A percentile compares a stretch with the other conserved stretches of the same genome.
Conservation (phyloP, 805 yeast species). For the Wickerhamomyces hampshirensis region DNA sequence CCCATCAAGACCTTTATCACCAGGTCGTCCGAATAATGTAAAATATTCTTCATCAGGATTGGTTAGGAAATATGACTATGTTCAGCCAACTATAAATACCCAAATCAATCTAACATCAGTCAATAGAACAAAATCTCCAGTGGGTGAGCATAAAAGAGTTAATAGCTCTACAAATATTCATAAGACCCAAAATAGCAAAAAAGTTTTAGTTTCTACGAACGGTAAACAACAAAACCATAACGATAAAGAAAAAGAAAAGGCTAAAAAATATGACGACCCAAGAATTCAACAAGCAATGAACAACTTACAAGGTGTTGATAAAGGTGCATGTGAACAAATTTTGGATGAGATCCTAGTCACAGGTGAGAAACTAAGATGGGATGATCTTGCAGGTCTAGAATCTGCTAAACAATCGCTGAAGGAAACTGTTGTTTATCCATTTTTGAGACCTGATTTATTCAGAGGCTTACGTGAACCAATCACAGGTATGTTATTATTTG, state of each 20-base stretch:
- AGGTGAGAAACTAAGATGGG: conserved; percentile 95
- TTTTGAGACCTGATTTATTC: conserved; percentile 88
- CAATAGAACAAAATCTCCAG: conserved; percentile 3
- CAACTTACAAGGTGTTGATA: conserved; percentile 64
- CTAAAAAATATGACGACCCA: conserved; percentile 17
- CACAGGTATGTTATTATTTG: conserved; percentile 91
- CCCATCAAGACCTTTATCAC: conserved; percentile 12
- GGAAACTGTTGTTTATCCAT: conserved; percentile 96
- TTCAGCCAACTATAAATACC: conserved; percentile 24
- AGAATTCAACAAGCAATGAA: conserved; percentile 27
- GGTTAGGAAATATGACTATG: conserved; percentile 19
- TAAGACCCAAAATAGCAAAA: conserved; percentile 5
- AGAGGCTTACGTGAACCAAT: conserved; percentile 93
- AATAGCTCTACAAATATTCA: conserved; percentile 5
- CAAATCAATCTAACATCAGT: conserved; percentile 22
- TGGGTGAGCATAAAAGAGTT: background rate
- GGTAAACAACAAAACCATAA: conserved; percentile 1
- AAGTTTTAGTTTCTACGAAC: conserved; percentile 4
- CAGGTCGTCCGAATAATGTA: conserved; percentile 4
- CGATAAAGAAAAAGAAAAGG: conserved; percentile 1
- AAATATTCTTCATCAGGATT: conserved; percentile 1
- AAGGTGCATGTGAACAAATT: conserved; percentile 74
- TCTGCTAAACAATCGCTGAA: conserved; percentile 83
- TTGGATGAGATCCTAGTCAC: conserved; percentile 83
- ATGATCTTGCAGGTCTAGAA: conserved; percentile 90